Percentiles rank a stretch among this genome's conserved stretches.
Conservation (phyloP, 2,329 filamentous ascomycete genomes). For the Macroventuria anomochaeta region DNA sequence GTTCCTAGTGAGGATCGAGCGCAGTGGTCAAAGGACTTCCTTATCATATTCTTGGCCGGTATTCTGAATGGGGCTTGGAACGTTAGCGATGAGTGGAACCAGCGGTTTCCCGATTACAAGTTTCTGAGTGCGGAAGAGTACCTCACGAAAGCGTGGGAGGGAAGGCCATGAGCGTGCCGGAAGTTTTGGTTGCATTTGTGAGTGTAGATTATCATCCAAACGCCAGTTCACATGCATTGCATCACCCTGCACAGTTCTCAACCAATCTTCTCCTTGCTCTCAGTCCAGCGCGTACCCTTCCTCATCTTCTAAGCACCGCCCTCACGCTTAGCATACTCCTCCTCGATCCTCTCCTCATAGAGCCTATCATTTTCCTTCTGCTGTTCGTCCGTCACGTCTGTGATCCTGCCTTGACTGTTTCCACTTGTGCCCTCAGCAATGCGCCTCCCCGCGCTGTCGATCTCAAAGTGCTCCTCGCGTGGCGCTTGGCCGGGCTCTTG, state of each 20-base stretch:
- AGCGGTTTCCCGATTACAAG: conserved; percentile 53
- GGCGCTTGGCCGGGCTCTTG: conserved; percentile 37
- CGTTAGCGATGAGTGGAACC: conserved; percentile 55
- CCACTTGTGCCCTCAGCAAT: conserved; percentile 19
- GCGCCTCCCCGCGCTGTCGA: conserved; percentile 30
- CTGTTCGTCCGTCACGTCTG: conserved; percentile 43
- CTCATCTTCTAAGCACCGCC: conserved; percentile 38
- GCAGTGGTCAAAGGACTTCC: conserved; percentile 47
- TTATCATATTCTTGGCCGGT: conserved; percentile 53
- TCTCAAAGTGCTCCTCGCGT: conserved; percentile 35
- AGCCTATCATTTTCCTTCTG: conserved; percentile 45
- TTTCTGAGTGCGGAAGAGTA: conserved; percentile 54
- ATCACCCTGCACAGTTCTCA: too few relatives aligned
- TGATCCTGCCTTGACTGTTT: conserved; percentile 26
- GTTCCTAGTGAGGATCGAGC: conserved; percentile 48
- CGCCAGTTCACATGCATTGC: too few relatives aligned
- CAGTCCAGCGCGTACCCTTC: too few relatives aligned
- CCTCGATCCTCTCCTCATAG: conserved; percentile 51
- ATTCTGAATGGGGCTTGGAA: conserved; percentile 53
- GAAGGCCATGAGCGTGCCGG: conserved; percentile 42
- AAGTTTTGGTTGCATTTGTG: too few relatives aligned
- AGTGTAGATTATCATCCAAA: too few relatives aligned
- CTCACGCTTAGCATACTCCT: conserved; percentile 51
- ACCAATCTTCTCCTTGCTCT: too few relatives aligned
- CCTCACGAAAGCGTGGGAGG: conserved; percentile 51